Base-by-base conservation (phyloP, 75 land plant species). In the Sequoiadendron giganteum region DNA sequence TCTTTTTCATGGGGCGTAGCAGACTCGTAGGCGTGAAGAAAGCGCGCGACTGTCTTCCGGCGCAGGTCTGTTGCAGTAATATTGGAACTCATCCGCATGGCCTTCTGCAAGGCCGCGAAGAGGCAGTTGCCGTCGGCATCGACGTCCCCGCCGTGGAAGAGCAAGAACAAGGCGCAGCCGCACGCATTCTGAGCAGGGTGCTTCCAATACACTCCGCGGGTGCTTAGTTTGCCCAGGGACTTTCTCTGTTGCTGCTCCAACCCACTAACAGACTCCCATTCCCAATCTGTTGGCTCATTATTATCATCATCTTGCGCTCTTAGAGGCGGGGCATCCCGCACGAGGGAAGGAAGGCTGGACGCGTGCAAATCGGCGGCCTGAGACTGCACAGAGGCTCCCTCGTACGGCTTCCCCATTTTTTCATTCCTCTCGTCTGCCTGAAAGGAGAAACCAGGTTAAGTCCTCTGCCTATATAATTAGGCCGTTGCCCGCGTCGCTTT, bases 61-160 rank as follows among this genome's bases (percentile, higher is more conserved):
- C 92, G 45, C 30, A 91, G 83, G 30, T 90, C 80, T 16, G 85
- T 34, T 54, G 42, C 78, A 11, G 30, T 34, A 3, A 11, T 32
- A 75, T n/a, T 9, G 36, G 30, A 1, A 45, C 18, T 28, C 49
- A 90, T 10, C 87, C 70, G 43, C 92, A 91, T 88, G 25, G 92
- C 92, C 70, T 79, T 81, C 80, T 88, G 91, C 5, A 85, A 83
- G 5, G 92, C 91, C 61, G 92, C 72, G 39, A 91, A 91, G 48
- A 91, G 87, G 86, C 92, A 91, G 86, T 91, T 91, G 10, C 92
- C 92, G 38, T 91, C 92, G 14, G 92, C 91, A 30, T 91, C 91
- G 34, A 91, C 92, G 45, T 91, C 91, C 10, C 92, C 92, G 4
- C 92, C 92, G 61, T 91, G 90, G 68, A 90, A 91, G n/a, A 91